Base-by-base conservation (phyloP, 2,329 filamentous ascomycete genomes). In the Botrytis hyacinthi region DNA sequence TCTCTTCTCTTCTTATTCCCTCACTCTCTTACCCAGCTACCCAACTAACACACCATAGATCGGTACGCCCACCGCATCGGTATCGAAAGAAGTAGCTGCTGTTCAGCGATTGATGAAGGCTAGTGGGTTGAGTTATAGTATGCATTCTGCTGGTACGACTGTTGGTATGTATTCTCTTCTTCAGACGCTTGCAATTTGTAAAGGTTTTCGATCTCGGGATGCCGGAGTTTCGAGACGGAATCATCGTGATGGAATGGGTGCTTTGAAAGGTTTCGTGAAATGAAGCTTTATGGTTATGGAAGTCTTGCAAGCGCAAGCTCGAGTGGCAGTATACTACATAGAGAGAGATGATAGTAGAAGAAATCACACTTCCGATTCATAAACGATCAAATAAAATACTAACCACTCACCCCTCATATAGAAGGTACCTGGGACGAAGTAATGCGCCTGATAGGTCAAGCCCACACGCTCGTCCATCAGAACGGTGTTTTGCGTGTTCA, bases 111-210 rank as follows among this genome's bases (percentile, higher is more conserved):
- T 98, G 51, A 87, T 99, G 79, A 90, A 92, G 82, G 90, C 89
- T 71, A 96, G 92, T 78, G 94, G 94, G 2, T 82, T 98, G 76
- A 91, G 89, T 76, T 95, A 95, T 81, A 90, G 88, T 65, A 96
- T 98, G 93, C 95, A 98, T 83, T 95, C 93, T 40, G 95, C 94
- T 3, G 96, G 95, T 20, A 98, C 95, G 0, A 98, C 95, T 0
- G 88, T 98, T 72, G 94, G 94, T 96, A 85, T 74, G 90, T 73
- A 8, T 35, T 29, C 35, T 37, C 59, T 60, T 62, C 44, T 8
- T 61, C 12, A 8, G 5, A 20, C 57, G 16, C 14, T n/a, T 26
- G 20, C 46, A 51, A 3, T 3, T 6, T 51, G 22, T 48, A 12
- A 40, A 6, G 12, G 4, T 14, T n/a, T 51, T n/a, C 22, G 26